phyloP scores from a whole-genome alignment of 345 rosid genomes.

The Bretschneidera sinensis region DNA sequence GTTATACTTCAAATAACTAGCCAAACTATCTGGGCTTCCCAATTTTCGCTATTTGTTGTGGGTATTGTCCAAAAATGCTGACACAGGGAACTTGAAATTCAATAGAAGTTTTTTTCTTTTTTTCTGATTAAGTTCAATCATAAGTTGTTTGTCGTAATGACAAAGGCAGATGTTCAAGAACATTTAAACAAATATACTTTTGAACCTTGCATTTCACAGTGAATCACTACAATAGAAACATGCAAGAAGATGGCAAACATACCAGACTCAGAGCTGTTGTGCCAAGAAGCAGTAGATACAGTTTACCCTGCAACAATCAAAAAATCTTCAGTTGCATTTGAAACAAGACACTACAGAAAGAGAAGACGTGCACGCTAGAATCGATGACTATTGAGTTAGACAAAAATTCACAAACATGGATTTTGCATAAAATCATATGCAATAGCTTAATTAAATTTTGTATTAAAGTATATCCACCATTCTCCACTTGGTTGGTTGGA shows the following conservation, averaged over 20 bases:
- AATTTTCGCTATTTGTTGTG: not conserved
- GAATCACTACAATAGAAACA: not conserved
- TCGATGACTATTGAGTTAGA: too few relatives aligned
- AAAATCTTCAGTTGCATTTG: not conserved
- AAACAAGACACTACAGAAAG: not conserved
- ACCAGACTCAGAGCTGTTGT: slow-evolving; percentile 82
- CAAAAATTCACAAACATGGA: too few relatives aligned
- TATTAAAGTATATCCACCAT: not conserved
- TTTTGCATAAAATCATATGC: too few relatives aligned
- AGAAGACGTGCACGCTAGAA: not conserved
- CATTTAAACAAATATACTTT: not conserved
- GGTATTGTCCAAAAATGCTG: not conserved
- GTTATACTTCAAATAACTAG: too few relatives aligned
- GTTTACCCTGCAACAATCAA: slow-evolving; percentile 57
- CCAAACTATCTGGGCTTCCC: not conserved
- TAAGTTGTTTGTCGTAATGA: not conserved
- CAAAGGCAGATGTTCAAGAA: not conserved
- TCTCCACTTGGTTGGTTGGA: too few relatives aligned
- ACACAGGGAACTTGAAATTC: not conserved
- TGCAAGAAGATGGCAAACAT: slow-evolving; percentile 17
- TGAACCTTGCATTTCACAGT: not conserved
- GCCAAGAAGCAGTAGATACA: slow-evolving; percentile 87
- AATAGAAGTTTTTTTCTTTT: too few relatives aligned
- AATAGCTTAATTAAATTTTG: not conserved
- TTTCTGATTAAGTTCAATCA: too few relatives aligned